phyloP scores from a whole-genome alignment of 2,329 filamentous ascomycete species.

The Fusarium piperis region DNA sequence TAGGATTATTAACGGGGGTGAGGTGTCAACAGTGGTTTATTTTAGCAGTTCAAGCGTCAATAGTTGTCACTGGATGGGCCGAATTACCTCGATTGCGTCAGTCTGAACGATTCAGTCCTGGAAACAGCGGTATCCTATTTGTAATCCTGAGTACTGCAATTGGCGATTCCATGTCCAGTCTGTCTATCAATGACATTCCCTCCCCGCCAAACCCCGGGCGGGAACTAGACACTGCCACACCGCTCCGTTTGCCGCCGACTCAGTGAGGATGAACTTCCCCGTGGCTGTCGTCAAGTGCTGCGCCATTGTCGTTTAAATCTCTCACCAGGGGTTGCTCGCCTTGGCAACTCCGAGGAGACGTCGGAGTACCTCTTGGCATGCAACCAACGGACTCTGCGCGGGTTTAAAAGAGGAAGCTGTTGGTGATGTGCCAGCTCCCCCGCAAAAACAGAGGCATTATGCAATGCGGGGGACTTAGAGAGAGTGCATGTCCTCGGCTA shows the following conservation, averaged over 20 bases:
- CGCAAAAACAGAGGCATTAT: constrained; percentile 1
- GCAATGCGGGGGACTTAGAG: not conserved
- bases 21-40: not conserved
- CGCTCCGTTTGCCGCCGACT: not conserved
- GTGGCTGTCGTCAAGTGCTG: constrained; percentile 6
- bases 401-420: not conserved
- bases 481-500: not conserved
- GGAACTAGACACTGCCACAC: not conserved
- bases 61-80: not conserved
- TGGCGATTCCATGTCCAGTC: not conserved
- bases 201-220: not conserved
- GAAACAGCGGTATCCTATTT: not conserved
- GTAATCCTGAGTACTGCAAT: not conserved
- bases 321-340: not conserved
- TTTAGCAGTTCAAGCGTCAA: not conserved
- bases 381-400: constrained; percentile 14
- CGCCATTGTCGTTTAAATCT: not conserved
- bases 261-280: not conserved
- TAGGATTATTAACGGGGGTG: not conserved
- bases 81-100: not conserved
- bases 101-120: not conserved
- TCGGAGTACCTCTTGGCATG: constrained; percentile 1
- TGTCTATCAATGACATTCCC: not conserved
- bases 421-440: constrained; percentile 1
- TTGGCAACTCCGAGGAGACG: constrained; percentile 17